Percentiles rank a stretch among this genome's conserved stretches.
These are phyloP conservation scores for Crotalaria pallida DNA, from an alignment of 306 rosid genomes.

Conservation along the genomic window DNA sequence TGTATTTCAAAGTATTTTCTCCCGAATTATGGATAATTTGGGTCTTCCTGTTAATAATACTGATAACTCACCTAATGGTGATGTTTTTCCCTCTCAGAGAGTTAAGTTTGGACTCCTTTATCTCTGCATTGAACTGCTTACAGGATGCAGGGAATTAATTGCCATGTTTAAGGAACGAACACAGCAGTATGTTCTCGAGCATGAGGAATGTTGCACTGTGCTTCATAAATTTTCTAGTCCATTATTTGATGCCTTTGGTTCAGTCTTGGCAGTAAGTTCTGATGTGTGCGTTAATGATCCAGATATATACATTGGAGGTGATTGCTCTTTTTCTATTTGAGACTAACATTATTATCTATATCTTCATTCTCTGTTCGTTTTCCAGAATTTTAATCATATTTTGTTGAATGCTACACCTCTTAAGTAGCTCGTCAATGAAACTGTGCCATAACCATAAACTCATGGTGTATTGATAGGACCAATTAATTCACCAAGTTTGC, in stretches of 20 bases:
- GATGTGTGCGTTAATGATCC: slow-evolving; percentile 34
- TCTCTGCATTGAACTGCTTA: slow-evolving; percentile 67
- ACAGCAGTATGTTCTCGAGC: slow-evolving; percentile 23
- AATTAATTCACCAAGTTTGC: too few species aligned
- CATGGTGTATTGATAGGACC: neutral
- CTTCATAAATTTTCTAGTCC: slow-evolving; percentile 46
- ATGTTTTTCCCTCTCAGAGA: slow-evolving; percentile 19
- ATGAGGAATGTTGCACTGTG: slow-evolving; percentile 41
- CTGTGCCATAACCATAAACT: neutral
- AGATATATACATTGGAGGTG: slow-evolving; percentile 70
- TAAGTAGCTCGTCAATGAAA: neutral
- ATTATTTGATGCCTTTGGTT: slow-evolving; percentile 52
- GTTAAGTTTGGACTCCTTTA: slow-evolving; percentile 74
- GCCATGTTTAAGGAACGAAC: slow-evolving; percentile 31
- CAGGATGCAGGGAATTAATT: slow-evolving; percentile 60
- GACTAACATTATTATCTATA: slow-evolving; percentile 17
- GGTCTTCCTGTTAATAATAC: slow-evolving; percentile 33
- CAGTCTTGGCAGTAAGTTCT: slow-evolving; percentile 39
- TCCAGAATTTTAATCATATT: slow-evolving; percentile 5
- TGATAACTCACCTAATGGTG: slow-evolving; percentile 27
- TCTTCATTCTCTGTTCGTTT: neutral
- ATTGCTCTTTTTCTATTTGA: slow-evolving; percentile 26
- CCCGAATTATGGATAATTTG: slow-evolving; percentile 44
- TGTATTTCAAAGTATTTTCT: slow-evolving; percentile 57
- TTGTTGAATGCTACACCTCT: neutral